phyloP scores from a whole-genome alignment of 345 rosid species.

The Bruguiera parviflora region DNA sequence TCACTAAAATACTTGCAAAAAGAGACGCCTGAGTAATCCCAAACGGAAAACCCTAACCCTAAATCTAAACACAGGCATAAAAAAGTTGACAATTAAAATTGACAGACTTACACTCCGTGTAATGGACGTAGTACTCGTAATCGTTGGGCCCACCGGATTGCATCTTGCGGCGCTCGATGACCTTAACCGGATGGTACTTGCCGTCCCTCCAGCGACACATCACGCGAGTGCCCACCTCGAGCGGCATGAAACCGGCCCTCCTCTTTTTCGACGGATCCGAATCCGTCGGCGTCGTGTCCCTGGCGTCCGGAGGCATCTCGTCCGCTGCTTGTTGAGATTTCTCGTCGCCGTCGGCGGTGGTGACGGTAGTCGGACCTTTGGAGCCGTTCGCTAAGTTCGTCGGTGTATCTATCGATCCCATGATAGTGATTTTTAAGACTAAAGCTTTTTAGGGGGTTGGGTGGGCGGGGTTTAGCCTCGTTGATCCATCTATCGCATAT shows the following conservation, averaged over 20 bases:
- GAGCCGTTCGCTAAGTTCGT: conserved; percentile 41
- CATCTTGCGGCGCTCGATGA: conserved; percentile 84
- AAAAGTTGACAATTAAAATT: background rate
- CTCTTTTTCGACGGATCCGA: conserved; percentile 60
- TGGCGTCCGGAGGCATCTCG: conserved; percentile 24
- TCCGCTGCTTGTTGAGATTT: conserved; percentile 23
- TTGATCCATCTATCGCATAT: too few relatives aligned
- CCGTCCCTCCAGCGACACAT: conserved; percentile 98
- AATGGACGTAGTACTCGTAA: conserved; percentile 96
- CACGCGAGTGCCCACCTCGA: conserved; percentile 96
- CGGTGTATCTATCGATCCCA: conserved; percentile 75
- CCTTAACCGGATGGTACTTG: conserved; percentile 91
- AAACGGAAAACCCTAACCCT: conserved; percentile 2
- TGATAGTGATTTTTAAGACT: conserved; percentile 15
- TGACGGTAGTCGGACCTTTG: conserved; percentile 6
- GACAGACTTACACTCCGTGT: conserved; percentile 76
- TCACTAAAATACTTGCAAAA: background rate
- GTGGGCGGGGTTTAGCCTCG: conserved; percentile 6
- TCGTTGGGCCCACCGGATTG: conserved; percentile 47
- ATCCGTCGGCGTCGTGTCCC: conserved; percentile 29
- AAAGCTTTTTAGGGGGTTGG: background rate
- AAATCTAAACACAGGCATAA: conserved; percentile 21
- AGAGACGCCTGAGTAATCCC: background rate
- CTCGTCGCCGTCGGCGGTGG: conserved; percentile 29
- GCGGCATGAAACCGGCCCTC: conserved; percentile 58